Percentiles rank a stretch among this genome's conserved stretches.
These are phyloP conservation scores for Hapsidospora chrysogenum DNA, from an alignment of 495 filamentous ascomycete genomes.

Conservation along the genomic window DNA sequence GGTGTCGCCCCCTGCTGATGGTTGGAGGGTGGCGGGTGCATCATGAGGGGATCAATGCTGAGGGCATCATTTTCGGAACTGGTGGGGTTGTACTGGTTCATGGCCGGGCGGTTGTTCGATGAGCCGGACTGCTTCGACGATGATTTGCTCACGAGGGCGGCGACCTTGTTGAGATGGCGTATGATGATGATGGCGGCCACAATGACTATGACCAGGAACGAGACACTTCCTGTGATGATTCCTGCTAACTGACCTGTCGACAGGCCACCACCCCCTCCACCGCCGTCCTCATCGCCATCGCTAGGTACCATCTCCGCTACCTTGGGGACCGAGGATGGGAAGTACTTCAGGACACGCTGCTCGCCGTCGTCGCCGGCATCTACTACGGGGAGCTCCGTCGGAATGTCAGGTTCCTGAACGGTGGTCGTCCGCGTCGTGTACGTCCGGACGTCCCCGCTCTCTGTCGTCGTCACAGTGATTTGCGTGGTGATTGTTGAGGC, in stretches of 20 bases:
- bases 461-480: constrained; percentile 16
- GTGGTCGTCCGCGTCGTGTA: constrained; percentile 12
- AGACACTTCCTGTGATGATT: constrained; percentile 26
- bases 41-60: not conserved
- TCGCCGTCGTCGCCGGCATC: not conserved
- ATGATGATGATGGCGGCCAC: constrained; percentile 19
- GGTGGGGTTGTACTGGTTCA: not conserved
- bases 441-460: constrained; percentile 10
- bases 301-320: constrained; percentile 9
- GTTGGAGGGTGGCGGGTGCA: not conserved
- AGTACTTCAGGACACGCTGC: constrained; percentile 14
- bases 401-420: constrained; percentile 11
- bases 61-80: not conserved
- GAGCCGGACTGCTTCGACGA: constrained; percentile 7
- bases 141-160: constrained; percentile 13
- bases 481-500: constrained; percentile 17
- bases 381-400: constrained; percentile 5
- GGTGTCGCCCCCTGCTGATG: not conserved
- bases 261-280: constrained; percentile 9
- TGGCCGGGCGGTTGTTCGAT: not conserved
- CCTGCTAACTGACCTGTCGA: constrained; percentile 19
- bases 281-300: constrained; percentile 3
- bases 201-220: constrained; percentile 18
- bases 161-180: constrained; percentile 17
- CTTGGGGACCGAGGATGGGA: constrained; percentile 22